phyloP scores from a whole-genome alignment of 805 yeast species.

The Candida boleticola region DNA sequence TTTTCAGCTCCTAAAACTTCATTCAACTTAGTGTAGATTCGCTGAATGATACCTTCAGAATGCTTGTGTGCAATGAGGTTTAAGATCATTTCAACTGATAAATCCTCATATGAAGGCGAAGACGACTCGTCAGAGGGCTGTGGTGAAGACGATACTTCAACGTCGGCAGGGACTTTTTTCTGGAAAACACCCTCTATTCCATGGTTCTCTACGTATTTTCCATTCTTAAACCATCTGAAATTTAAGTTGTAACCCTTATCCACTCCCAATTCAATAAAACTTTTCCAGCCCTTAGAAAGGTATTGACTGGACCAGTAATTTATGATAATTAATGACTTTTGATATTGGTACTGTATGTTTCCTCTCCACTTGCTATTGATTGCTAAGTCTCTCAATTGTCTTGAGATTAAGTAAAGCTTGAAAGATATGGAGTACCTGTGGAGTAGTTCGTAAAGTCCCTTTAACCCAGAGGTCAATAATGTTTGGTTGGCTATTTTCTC shows the following conservation, averaged over 20 bases:
- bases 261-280: constrained; percentile 63
- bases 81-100: constrained; percentile 34
- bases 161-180: constrained; percentile 16
- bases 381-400: constrained; percentile 50
- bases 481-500: constrained; percentile 57
- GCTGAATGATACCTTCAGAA: constrained; percentile 30
- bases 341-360: constrained; percentile 56
- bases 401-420: constrained; percentile 59
- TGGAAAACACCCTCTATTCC: background rate
- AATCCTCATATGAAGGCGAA: constrained; percentile 14
- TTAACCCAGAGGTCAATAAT: constrained; percentile 45
- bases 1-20: constrained; percentile 10
- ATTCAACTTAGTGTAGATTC: constrained; percentile 16
- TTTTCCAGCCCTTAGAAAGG: constrained; percentile 45
- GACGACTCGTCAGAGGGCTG: background rate
- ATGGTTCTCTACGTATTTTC: constrained; percentile 25
- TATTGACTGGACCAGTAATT: constrained; percentile 59
- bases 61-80: constrained; percentile 38
- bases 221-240: constrained; percentile 65
- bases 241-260: constrained; percentile 45
- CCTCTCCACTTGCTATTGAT: constrained; percentile 55
- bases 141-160: background rate
- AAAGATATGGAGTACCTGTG: constrained; percentile 61
- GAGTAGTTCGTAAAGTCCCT: constrained; percentile 54
- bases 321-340: constrained; percentile 50